These are phyloP conservation scores for Cymbopogon flexuosus DNA, from an alignment of 202 grass and related monocot species.

Conservation along the genomic window DNA sequence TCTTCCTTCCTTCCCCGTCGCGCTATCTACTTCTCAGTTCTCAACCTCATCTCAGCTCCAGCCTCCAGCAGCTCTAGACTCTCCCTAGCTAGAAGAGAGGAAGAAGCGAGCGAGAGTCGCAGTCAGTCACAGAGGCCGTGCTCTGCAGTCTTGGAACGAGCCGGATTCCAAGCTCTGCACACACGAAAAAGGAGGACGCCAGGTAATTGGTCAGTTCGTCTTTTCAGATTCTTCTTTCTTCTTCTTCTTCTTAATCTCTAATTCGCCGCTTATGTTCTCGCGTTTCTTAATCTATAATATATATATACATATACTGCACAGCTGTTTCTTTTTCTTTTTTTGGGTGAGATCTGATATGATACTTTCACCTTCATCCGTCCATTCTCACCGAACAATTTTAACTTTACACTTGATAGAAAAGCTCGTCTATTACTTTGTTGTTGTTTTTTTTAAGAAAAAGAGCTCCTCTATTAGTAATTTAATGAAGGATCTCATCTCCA, in stretches of 20 bases:
- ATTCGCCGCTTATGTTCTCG: neutral
- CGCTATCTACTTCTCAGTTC: too few relatives aligned
- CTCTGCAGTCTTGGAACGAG: neutral
- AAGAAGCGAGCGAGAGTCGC: neutral
- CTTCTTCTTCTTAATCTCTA: neutral
- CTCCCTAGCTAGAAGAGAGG: neutral
- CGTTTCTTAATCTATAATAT: neutral
- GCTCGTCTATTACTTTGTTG: too few relatives aligned
- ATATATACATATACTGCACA: neutral
- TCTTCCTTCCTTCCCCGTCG: too few relatives aligned
- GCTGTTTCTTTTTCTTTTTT: too few relatives aligned
- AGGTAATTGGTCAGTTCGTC: neutral
- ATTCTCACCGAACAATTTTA: neutral
- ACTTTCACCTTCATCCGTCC: constrained; percentile 8
- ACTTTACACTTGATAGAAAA: neutral
- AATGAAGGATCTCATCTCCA: neutral
- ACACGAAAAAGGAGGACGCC: neutral
- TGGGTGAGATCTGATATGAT: neutral
- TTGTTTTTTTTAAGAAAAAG: too few relatives aligned
- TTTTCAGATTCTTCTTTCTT: neutral
- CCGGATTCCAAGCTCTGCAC: neutral
- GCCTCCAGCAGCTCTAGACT: neutral
- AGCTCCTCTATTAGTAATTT: neutral
- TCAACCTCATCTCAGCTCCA: neutral
- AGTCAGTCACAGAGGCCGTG: neutral